Percentiles rank a stretch among this genome's conserved stretches.
phyloP scores from a whole-genome alignment of 2,329 filamentous ascomycete genomes.

The Dendrostoma leiphaemia region DNA sequence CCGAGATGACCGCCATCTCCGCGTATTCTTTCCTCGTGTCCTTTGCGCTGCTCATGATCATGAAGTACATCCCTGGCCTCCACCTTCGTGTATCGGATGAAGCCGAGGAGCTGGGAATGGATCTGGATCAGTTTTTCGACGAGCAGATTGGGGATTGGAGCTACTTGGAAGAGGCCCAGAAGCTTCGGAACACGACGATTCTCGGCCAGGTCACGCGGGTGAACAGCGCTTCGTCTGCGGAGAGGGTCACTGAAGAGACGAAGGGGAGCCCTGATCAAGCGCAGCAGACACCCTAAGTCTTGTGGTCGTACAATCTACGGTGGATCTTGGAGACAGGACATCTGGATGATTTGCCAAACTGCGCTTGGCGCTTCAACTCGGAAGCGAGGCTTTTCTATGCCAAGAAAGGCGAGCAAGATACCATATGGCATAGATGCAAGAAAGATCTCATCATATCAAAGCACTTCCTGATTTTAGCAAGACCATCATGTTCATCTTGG shows the following conservation, averaged over 20 bases:
- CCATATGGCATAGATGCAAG: too few relatives aligned
- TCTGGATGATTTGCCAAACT: too few relatives aligned
- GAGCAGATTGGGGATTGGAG: slow-evolving; percentile 37
- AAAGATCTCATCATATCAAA: too few relatives aligned
- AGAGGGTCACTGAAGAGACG: background rate
- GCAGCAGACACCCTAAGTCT: background rate
- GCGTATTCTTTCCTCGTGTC: slow-evolving; percentile 54
- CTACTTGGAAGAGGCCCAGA: slow-evolving; percentile 21
- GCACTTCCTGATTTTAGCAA: background rate
- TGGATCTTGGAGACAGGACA: too few relatives aligned
- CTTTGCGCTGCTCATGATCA: slow-evolving; percentile 50
- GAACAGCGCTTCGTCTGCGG: slow-evolving; percentile 5
- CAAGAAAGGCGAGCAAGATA: too few relatives aligned
- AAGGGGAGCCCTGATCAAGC: background rate
- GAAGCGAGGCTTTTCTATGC: too few relatives aligned
- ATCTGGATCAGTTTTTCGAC: slow-evolving; percentile 47
- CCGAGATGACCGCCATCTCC: slow-evolving; percentile 54
- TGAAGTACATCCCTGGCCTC: slow-evolving; percentile 57
- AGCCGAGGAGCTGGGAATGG: slow-evolving; percentile 52
- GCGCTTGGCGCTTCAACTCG: too few relatives aligned
- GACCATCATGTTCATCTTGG: too few relatives aligned
- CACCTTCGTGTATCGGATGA: slow-evolving; percentile 54
- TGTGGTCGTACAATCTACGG: background rate
- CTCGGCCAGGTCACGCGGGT: background rate
- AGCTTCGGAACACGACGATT: slow-evolving; percentile 11